Conservation (phyloP, 768 basidiomycete species). For the Lanmaoa pseudosensibilis region DNA sequence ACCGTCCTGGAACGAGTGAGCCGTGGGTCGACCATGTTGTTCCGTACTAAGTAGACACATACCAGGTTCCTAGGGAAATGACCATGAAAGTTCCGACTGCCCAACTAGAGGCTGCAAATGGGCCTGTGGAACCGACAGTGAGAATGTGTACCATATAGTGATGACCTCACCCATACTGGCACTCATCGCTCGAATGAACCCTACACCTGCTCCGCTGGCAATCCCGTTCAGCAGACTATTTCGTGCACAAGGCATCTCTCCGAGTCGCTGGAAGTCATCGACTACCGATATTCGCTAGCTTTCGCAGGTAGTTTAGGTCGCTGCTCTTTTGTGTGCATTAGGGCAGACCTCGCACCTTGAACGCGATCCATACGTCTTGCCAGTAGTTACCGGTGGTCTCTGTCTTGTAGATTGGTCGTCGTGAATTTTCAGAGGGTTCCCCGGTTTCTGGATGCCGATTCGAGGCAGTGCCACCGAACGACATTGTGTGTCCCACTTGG, state of each 20-base stretch:
- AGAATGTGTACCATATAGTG: conserved; percentile 1
- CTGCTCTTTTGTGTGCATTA: background rate
- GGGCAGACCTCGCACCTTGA: conserved; percentile 27
- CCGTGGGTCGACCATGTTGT: background rate
- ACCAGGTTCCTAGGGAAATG: conserved; percentile 73
- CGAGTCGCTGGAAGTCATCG: conserved; percentile 60
- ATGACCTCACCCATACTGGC: conserved; percentile 46
- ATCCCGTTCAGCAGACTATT: conserved; percentile 76
- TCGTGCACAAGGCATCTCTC: conserved; percentile 75
- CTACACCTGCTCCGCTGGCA: conserved; percentile 76
- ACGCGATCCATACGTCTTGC: conserved; percentile 32
- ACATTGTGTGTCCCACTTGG: conserved; percentile 9
- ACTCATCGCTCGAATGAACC: conserved; percentile 67
- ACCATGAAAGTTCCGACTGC: conserved; percentile 71
- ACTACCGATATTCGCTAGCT: conserved; percentile 47
- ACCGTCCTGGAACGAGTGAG: conserved; percentile 50
- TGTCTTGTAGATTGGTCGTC: conserved; percentile 28
- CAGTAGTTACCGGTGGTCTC: conserved; percentile 35
- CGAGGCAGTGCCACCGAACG: background rate
- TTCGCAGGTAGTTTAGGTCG: conserved; percentile 22
- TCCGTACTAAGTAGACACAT: conserved; percentile 32
- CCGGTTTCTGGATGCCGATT: conserved; percentile 3
- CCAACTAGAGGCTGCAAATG: conserved; percentile 75
- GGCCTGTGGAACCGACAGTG: conserved; percentile 33
- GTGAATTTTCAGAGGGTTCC: conserved; percentile 10